A percentile compares a stretch with the other conserved stretches of the same genome.
phyloP scores from a whole-genome alignment of 2,329 filamentous ascomycete genomes.

The Trichoderma sp. region DNA sequence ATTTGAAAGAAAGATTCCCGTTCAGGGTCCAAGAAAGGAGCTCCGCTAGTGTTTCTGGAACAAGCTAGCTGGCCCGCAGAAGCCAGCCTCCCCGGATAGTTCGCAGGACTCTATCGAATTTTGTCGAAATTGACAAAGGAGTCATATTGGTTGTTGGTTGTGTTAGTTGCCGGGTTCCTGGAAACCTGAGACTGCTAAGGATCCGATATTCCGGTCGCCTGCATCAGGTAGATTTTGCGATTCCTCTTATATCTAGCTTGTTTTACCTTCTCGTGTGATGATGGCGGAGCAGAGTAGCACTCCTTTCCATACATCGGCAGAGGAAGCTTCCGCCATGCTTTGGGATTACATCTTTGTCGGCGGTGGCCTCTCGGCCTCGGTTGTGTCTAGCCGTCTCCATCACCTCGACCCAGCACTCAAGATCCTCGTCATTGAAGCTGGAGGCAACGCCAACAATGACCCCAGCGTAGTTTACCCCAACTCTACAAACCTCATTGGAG shows the following conservation, averaged over 20 bases:
- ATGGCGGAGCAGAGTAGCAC: background rate
- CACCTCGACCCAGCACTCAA: constrained; percentile 29
- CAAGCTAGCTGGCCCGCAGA: background rate
- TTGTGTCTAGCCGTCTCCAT: constrained; percentile 38
- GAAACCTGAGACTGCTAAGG: background rate
- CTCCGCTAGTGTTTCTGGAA: background rate
- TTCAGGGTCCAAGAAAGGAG: background rate
- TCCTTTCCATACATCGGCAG: background rate
- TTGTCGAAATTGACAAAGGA: background rate
- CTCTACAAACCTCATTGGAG: constrained; percentile 32
- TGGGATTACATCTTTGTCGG: constrained; percentile 43
- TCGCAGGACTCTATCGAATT: background rate
- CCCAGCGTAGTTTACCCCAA: constrained; percentile 29
- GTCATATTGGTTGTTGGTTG: background rate
- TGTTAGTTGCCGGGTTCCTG: background rate
- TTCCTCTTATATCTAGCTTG: background rate
- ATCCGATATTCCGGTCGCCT: background rate
- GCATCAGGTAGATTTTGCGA: background rate
- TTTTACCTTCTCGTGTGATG: background rate
- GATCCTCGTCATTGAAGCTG: constrained; percentile 43
- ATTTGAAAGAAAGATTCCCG: background rate
- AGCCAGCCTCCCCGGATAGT: background rate
- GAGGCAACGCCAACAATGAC: constrained; percentile 32
- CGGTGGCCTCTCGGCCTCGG: constrained; percentile 40
- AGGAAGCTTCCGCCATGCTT: constrained; percentile 9